These are phyloP conservation scores for Cryphonectria carpinicola DNA, from an alignment of 2,329 filamentous ascomycete species.

Conservation along the genomic window DNA sequence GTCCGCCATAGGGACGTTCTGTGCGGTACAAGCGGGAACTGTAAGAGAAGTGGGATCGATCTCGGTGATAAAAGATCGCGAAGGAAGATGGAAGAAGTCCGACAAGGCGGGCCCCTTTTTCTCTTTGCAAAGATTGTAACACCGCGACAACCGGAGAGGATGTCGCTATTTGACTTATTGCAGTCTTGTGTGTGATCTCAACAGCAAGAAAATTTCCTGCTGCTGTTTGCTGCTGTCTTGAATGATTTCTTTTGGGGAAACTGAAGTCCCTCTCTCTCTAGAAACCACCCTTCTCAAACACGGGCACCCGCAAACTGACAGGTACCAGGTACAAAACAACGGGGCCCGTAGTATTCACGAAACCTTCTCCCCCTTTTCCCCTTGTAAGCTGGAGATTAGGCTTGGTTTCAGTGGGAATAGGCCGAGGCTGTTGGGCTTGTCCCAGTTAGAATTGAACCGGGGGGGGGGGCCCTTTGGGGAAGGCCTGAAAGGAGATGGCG, in stretches of 20 bases:
- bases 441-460: slow-evolving; percentile 16
- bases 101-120: background rate
- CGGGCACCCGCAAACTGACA: background rate
- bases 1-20: slow-evolving; percentile 41
- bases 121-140: background rate
- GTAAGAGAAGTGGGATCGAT: background rate
- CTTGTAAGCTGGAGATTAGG: slow-evolving; percentile 16
- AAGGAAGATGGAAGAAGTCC: background rate
- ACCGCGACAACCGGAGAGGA: background rate
- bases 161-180: background rate
- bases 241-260: background rate
- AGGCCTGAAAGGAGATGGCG: slow-evolving; percentile 1
- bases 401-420: slow-evolving; percentile 19
- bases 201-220: background rate
- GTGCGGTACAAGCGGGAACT: background rate
- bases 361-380: slow-evolving; percentile 10
- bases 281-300: background rate
- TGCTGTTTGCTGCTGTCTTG: slow-evolving; percentile 3
- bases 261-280: background rate
- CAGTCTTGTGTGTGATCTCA: background rate
- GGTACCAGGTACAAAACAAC: slow-evolving; percentile 16
- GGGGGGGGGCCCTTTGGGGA: slow-evolving; percentile 14
- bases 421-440: slow-evolving; percentile 14
- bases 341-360: background rate
- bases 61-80: background rate